phyloP scores from a whole-genome alignment of 1,284 basidiomycete genomes.

The Irpex lacteus region DNA sequence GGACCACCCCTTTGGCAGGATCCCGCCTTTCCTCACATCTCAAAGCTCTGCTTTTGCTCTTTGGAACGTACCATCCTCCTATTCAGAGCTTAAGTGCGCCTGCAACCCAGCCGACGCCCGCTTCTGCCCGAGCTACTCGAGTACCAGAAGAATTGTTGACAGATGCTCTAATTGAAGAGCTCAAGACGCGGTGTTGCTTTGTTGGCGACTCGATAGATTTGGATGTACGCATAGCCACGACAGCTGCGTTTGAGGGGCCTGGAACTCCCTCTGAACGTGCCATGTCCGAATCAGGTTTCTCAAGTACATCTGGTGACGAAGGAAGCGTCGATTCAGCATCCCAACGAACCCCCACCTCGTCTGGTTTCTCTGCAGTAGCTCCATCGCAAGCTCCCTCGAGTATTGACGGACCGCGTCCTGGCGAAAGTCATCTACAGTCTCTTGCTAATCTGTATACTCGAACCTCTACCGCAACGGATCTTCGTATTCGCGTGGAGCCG shows the following conservation, averaged over 20 bases:
- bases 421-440: conserved; percentile 60
- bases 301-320: conserved; percentile 46
- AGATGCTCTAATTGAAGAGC: conserved; percentile 74
- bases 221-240: conserved; percentile 41
- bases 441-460: conserved; percentile 67
- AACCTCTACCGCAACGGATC: conserved; percentile 71
- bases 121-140: conserved; percentile 49
- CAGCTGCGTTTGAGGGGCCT: conserved; percentile 36
- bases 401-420: conserved; percentile 20
- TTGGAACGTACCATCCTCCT: conserved; percentile 79
- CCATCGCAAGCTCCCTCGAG: conserved; percentile 30
- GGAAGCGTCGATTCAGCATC: conserved; percentile 40
- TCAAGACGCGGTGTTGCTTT: conserved; percentile 81
- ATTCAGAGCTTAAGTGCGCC: conserved; percentile 64
- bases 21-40: conserved; percentile 73
- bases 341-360: conserved; percentile 44
- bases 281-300: conserved; percentile 65
- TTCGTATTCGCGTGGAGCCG: conserved; percentile 64
- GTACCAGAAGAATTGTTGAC: conserved; percentile 76
- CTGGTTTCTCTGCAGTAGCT: conserved; percentile 57
- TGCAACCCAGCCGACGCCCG: conserved; percentile 55
- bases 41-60: conserved; percentile 73
- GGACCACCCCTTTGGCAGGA: conserved; percentile 83
- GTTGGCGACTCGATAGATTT: conserved; percentile 58
- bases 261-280: conserved; percentile 56